Evolutionary conservation across 129 eudicot genomes (phyloP).

Genomic region (Kitagawia praeruptora): DNA sequence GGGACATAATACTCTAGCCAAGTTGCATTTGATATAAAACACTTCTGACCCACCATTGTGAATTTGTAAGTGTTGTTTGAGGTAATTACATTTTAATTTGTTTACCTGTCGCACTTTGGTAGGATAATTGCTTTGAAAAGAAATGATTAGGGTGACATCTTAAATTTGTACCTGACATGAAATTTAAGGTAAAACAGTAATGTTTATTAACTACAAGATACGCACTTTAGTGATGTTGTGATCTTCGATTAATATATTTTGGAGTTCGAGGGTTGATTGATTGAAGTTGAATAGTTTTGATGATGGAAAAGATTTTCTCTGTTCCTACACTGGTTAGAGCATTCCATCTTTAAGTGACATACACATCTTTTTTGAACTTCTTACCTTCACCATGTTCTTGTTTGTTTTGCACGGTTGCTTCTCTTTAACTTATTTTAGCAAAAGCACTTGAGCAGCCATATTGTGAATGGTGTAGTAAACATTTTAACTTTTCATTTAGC

Average conservation of each 20-base stretch:
- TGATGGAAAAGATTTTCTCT: neutral
- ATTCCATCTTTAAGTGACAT: neutral
- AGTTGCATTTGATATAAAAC: neutral
- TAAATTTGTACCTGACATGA: neutral
- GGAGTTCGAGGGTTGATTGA: neutral
- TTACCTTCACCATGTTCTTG: neutral
- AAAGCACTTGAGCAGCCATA: conserved; percentile 10
- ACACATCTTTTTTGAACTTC: neutral
- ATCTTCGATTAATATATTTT: neutral
- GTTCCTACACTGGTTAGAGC: neutral
- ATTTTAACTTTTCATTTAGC: conserved; percentile 36
- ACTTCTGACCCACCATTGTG: neutral
- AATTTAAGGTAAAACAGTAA: neutral
- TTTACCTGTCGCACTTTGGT: neutral
- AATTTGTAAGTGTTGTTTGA: neutral
- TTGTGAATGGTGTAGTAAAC: conserved; percentile 16
- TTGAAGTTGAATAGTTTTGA: neutral
- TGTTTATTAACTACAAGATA: neutral
- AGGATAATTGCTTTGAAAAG: neutral
- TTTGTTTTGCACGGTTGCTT: neutral
- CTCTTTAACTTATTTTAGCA: neutral
- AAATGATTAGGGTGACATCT: neutral
- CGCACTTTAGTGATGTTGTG: neutral
- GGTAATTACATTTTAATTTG: neutral
- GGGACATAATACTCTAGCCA: neutral